These are phyloP conservation scores for Bocquillonia castaneifolia DNA, from an alignment of 441 rosid genomes.

Conservation along the genomic window DNA sequence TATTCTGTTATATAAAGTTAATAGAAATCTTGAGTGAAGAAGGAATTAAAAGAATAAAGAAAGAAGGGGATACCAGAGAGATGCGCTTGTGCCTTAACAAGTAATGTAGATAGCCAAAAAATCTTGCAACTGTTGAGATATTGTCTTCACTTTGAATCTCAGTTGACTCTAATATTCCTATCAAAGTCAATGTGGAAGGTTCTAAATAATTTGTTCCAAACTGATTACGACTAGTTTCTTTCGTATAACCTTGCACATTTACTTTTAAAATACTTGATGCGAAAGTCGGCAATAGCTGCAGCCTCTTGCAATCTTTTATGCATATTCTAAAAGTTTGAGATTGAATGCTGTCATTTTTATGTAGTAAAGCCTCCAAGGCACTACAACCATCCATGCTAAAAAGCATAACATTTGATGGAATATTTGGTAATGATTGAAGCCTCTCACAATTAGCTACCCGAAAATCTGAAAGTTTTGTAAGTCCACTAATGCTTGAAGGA, in stretches of 20 bases:
- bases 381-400: slow-evolving; percentile 32
- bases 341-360: slow-evolving; percentile 32
- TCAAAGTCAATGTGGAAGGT: slow-evolving; percentile 1
- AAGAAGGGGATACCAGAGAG: slow-evolving; percentile 10
- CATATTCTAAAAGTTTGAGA: slow-evolving; percentile 24
- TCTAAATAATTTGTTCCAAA: slow-evolving; percentile 3
- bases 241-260: too few relatives aligned
- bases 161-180: not conserved
- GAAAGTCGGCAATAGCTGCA: slow-evolving; percentile 30
- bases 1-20: too few relatives aligned
- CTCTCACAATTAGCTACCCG: slow-evolving; percentile 29
- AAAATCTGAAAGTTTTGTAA: slow-evolving; percentile 30
- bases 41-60: too few relatives aligned
- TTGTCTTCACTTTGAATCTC: slow-evolving; percentile 13
- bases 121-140: slow-evolving; percentile 1
- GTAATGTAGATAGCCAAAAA: slow-evolving; percentile 8
- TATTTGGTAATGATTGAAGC: slow-evolving; percentile 42
- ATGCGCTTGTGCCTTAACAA: slow-evolving; percentile 5
- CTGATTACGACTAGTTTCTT: too few relatives aligned
- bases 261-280: too few relatives aligned
- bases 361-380: slow-evolving; percentile 30
- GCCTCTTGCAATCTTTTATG: slow-evolving; percentile 32
- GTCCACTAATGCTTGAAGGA: too few relatives aligned
- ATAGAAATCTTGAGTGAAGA: too few relatives aligned
- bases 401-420: slow-evolving; percentile 29